Percentiles rank a stretch among this genome's conserved stretches.
Conservation (phyloP, 352 stramenopile genomes). For the Phytophthora capsici region DNA sequence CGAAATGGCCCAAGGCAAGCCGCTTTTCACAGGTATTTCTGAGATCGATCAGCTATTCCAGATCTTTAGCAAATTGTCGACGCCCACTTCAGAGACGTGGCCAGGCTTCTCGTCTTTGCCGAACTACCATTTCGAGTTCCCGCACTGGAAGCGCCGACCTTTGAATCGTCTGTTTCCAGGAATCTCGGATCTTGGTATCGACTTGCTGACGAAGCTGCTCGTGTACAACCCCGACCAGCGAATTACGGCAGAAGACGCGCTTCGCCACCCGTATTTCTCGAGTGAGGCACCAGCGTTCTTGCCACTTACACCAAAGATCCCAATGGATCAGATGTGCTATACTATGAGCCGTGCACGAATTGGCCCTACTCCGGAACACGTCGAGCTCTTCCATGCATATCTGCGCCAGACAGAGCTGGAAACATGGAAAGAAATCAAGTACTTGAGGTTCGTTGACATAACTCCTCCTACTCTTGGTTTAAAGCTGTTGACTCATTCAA, state of each 20-base stretch:
- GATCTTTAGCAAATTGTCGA: conserved; percentile 95
- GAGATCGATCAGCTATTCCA: conserved; percentile 90
- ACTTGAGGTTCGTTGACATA: conserved; percentile 61
- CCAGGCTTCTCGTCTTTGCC: conserved; percentile 96
- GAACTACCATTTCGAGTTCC: conserved; percentile 95
- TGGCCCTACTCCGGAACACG: conserved; percentile 69
- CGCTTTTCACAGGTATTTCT: conserved; percentile 82
- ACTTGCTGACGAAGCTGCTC: conserved; percentile 78
- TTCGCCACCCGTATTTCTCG: conserved; percentile 85
- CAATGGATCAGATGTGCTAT: conserved; percentile 84
- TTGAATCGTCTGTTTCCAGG: conserved; percentile 74
- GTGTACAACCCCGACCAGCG: conserved; percentile 85
- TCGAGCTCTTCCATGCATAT: conserved; percentile 82
- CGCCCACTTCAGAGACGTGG: conserved; percentile 96
- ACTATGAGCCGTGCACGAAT: conserved; percentile 53
- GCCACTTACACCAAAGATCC: conserved; percentile 66
- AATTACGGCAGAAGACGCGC: conserved; percentile 82
- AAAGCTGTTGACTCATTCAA: conserved; percentile 7
- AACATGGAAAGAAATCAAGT: conserved; percentile 89
- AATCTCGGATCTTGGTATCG: conserved; percentile 75
- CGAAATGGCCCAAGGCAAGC: conserved; percentile 93
- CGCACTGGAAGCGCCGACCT: conserved; percentile 75
- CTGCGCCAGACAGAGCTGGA: conserved; percentile 79
- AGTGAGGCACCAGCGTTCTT: conserved; percentile 49
- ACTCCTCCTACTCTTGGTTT: neutral